Conservation (phyloP, 2,329 filamentous ascomycete genomes). For the Colletotrichum abscissum region DNA sequence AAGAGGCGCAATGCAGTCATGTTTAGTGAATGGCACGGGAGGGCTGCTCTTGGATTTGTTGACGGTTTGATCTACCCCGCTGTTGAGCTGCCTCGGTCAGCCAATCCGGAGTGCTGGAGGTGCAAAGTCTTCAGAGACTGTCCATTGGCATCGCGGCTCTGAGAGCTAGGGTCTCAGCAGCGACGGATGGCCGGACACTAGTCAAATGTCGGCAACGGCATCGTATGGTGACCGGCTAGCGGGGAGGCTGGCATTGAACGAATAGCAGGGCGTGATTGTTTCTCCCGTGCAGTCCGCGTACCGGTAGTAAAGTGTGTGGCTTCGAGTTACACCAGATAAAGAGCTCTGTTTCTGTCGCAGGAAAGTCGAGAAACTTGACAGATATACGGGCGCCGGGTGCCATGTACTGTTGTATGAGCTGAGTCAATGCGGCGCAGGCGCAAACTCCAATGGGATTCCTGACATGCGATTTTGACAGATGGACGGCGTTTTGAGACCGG, state of each 20-base stretch:
- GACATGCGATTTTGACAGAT: not conserved
- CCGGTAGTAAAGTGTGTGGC: not conserved
- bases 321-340: not conserved
- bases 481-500: not conserved
- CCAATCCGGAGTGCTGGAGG: slow-evolving; percentile 16
- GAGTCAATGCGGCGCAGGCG: not conserved
- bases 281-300: not conserved
- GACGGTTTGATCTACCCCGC: slow-evolving; percentile 12
- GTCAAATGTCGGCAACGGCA: not conserved
- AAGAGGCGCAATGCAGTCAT: not conserved
- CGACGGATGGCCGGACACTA: slow-evolving; percentile 28
- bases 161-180: not conserved
- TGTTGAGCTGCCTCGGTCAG: not conserved
- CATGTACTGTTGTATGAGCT: not conserved
- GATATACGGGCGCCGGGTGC: not conserved
- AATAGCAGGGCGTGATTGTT: not conserved
- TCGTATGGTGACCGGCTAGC: slow-evolving; percentile 4
- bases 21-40: slow-evolving; percentile 7
- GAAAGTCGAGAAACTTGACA: slow-evolving; percentile 3
- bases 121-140: not conserved
- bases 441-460: slow-evolving; percentile 10
- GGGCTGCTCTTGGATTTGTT: slow-evolving; percentile 6
- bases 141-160: not conserved
- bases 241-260: slow-evolving; percentile 20
- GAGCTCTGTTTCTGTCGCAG: not conserved